Percentiles rank a stretch among this genome's conserved stretches.
Evolutionary conservation across 2,329 filamentous ascomycete genomes (phyloP).

Genomic region (Trichoderma sp.): DNA sequence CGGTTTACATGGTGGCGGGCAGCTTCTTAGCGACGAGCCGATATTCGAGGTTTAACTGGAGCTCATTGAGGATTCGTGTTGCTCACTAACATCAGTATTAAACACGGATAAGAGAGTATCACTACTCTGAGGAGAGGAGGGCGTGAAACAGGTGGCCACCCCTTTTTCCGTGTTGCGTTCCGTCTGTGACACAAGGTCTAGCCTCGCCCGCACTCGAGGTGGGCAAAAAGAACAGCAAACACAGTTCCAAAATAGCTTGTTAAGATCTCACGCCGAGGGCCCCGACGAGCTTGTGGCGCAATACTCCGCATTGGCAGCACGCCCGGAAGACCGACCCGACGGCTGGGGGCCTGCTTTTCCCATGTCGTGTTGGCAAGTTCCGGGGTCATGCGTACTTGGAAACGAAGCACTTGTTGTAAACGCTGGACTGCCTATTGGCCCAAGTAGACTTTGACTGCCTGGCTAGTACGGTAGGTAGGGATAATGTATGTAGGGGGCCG

Average conservation of each 20-base stretch:
- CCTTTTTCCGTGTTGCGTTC: not conserved
- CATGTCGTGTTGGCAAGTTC: not conserved
- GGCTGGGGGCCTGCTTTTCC: not conserved
- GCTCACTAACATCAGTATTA: not conserved
- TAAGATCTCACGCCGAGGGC: not conserved
- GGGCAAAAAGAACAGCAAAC: not conserved
- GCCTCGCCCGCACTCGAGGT: not conserved
- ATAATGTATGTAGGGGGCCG: constrained; percentile 1
- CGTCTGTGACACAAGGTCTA: not conserved
- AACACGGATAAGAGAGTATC: not conserved
- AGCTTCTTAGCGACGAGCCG: not conserved
- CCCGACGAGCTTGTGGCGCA: constrained; percentile 2
- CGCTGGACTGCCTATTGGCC: not conserved
- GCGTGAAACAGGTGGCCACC: not conserved
- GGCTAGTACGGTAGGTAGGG: not conserved
- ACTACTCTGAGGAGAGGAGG: not conserved
- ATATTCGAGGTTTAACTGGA: not conserved
- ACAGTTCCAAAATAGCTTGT: not conserved
- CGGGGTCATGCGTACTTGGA: constrained; percentile 6
- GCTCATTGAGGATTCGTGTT: not conserved
- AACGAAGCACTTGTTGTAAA: not conserved
- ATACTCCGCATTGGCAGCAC: not conserved
- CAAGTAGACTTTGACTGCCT: not conserved
- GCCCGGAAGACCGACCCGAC: constrained; percentile 1
- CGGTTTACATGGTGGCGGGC: not conserved